Evolutionary conservation across 2,329 filamentous ascomycete genomes (phyloP).

Genomic region (Pseudocercospora macadamiae): DNA sequence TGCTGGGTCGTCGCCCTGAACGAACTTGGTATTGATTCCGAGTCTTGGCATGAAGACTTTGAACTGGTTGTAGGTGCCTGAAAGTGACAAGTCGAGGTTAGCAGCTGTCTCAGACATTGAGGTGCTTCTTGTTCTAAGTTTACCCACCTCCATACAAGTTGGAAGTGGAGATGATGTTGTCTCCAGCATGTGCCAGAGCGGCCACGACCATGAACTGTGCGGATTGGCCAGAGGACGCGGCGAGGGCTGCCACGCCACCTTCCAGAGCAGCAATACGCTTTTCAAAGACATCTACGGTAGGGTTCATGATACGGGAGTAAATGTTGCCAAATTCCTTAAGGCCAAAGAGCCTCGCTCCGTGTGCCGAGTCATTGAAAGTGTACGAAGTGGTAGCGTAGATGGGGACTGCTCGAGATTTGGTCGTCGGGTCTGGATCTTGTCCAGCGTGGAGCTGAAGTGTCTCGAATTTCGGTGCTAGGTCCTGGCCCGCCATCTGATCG

Average conservation of each 20-base stretch:
- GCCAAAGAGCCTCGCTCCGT: conserved; percentile 91
- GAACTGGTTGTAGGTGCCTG: conserved; percentile 97
- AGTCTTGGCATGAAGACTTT: conserved; percentile 88
- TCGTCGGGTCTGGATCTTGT: conserved; percentile 76
- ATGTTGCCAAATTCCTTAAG: conserved; percentile 98
- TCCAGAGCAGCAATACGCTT: conserved; percentile 95
- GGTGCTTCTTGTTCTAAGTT: too few species aligned
- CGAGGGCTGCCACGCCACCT: conserved; percentile 84
- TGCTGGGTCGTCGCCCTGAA: conserved; percentile 76
- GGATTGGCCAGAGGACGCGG: conserved; percentile 81
- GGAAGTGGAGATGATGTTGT: conserved; percentile 90
- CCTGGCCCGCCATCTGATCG: conserved; percentile 38
- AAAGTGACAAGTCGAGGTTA: too few species aligned
- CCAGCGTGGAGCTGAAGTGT: conserved; percentile 59
- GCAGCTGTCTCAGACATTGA: too few species aligned
- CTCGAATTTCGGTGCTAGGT: conserved; percentile 51
- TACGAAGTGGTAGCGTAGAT: conserved; percentile 95
- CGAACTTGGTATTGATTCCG: conserved; percentile 85
- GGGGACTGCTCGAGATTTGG: conserved; percentile 87
- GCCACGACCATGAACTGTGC: conserved; percentile 90
- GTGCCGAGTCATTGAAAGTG: conserved; percentile 93
- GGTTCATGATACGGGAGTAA: conserved; percentile 96
- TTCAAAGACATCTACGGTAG: conserved; percentile 94
- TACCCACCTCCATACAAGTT: conserved; percentile 94
- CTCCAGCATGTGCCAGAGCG: conserved; percentile 81